Evolutionary conservation across 257 asterid species (phyloP), one percentile per base, ranked within the genome.

Genomic region (Petunia axillaris): DNA sequence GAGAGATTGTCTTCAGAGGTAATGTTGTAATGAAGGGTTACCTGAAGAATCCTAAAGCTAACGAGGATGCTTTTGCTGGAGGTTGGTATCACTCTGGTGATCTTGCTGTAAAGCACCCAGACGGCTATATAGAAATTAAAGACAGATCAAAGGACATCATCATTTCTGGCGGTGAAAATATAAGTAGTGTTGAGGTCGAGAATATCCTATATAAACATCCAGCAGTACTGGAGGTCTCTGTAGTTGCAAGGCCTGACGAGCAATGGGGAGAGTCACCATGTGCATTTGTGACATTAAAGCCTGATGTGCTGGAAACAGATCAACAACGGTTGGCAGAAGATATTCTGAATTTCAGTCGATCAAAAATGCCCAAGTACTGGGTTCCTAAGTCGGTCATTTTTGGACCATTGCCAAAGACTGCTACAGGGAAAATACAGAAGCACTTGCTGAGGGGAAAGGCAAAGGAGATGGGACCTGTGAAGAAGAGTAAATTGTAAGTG

Each of bases 81-180:
- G 98, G 98, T 14, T 95, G 97, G 95, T 95, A 84, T 81, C 98
- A 95, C 53, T 95, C 98, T 0, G 98, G 98, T n/a, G 98, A 95
- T 83, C 90, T 95, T 0, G 98, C 93, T 1, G 98, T 95, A 15
- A 95, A 93, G 81, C 97, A 93, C 79, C 88, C 91, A 0, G 98
- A 95, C 60, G 96, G 96, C 1, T 95, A 95, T 53, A 89, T 95
- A 13, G 98, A 95, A 75, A 91, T 95, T 39, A 95, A 90, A 73
- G 98, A 95, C 74, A 64, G 98, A 36, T 95, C 98, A 1, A 95
- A 95, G 89, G 98, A 95, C 81, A 95, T 95, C 46, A 95, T 95
- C 37, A 95, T 95, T 70, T 93, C 98, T 0, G 98, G 98, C 2
- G 98, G 98, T 1, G 98, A 95, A 81, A 95, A 95, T 70, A 95